A percentile compares a stretch with the other conserved stretches of the same genome.
These are phyloP conservation scores for Lentinus brumalis DNA, from an alignment of 768 basidiomycete genomes.

Conservation along the genomic window DNA sequence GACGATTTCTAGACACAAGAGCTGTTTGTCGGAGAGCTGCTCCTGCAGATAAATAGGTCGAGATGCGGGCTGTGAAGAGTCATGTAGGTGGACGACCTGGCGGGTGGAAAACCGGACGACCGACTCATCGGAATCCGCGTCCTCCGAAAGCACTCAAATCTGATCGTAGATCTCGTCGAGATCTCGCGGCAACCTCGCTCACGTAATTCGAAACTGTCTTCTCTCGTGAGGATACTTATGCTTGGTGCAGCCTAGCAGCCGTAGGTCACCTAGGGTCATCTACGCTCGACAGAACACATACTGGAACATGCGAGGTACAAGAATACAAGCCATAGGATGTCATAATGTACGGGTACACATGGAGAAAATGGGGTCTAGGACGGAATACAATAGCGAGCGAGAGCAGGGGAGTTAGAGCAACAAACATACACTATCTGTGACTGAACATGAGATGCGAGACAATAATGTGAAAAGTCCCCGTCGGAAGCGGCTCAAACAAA, in stretches of 20 bases:
- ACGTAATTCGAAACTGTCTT: conserved; percentile 4
- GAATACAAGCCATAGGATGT: conserved; percentile 19
- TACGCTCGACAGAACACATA: neutral
- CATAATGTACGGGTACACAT: conserved; percentile 22
- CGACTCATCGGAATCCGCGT: neutral
- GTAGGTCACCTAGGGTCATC: too few relatives aligned
- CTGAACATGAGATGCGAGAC: conserved; percentile 10
- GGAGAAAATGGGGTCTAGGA: conserved; percentile 7
- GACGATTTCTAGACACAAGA: conserved; percentile 3
- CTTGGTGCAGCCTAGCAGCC: too few relatives aligned
- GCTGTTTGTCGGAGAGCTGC: conserved; percentile 9
- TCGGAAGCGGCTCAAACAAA: neutral
- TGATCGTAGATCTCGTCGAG: conserved; percentile 1
- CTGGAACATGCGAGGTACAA: conserved; percentile 10
- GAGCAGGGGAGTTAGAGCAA: conserved; percentile 22
- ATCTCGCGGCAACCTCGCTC: conserved; percentile 1
- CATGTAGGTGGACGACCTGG: conserved; percentile 12
- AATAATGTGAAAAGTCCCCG: conserved; percentile 18
- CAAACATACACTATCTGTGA: conserved; percentile 24
- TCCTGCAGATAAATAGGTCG: conserved; percentile 16
- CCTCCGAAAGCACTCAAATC: conserved; percentile 5
- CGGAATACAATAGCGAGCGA: conserved; percentile 16
- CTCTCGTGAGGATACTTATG: neutral
- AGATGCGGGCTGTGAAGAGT: conserved; percentile 1
- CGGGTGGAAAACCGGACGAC: neutral